These are phyloP conservation scores for Lactarius vividus DNA, from an alignment of 768 basidiomycete species.

Conservation along the genomic window DNA sequence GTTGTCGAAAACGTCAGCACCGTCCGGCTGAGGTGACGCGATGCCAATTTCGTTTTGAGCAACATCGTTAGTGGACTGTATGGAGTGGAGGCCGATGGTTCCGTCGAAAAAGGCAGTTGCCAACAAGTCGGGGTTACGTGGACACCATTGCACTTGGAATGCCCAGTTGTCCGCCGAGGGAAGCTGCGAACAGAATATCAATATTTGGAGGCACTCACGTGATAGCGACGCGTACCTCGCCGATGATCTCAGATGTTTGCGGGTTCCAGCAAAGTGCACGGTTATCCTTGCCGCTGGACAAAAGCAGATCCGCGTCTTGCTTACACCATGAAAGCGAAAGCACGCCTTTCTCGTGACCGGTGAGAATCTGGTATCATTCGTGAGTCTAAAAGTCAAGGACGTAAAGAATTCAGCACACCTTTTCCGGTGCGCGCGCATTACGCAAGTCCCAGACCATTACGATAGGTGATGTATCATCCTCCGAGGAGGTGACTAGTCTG, in stretches of 20 bases:
- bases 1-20: constrained; percentile 77
- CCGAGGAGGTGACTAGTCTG: constrained; percentile 91
- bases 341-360: constrained; percentile 95
- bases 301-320: constrained; percentile 85
- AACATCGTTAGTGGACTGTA: constrained; percentile 78
- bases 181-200: constrained; percentile 47
- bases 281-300: constrained; percentile 97
- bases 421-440: constrained; percentile 97
- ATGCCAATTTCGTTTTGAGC: constrained; percentile 36
- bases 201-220: constrained; percentile 1
- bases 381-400: background rate
- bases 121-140: constrained; percentile 83
- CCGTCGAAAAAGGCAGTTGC: constrained; percentile 96
- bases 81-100: constrained; percentile 87
- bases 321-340: constrained; percentile 96
- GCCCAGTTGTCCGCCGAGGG: constrained; percentile 94
- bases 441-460: constrained; percentile 99
- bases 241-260: constrained; percentile 83
- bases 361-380: constrained; percentile 64
- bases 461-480: constrained; percentile 92
- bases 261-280: constrained; percentile 96
- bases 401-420: constrained; percentile 46
- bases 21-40: constrained; percentile 49
- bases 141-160: constrained; percentile 97
- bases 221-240: constrained; percentile 62